Evolutionary conservation across 192 early-diverging fungal genomes (phyloP), one percentile per base, ranked within the genome.

Genomic region (Obelidium mucronatum): DNA sequence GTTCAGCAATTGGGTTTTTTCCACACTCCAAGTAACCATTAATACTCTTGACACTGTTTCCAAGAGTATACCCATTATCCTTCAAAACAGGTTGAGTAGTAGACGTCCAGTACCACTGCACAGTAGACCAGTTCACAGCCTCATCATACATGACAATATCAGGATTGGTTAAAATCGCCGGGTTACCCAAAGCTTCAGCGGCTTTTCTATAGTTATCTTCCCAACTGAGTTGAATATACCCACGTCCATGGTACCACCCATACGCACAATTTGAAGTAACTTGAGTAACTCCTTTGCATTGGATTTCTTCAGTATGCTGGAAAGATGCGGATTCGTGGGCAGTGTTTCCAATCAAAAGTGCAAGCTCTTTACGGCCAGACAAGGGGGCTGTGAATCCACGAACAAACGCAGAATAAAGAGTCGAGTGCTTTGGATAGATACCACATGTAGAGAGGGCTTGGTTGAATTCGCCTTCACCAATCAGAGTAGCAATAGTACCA

Each of bases 231-330:
- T 74, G 72, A 17, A 74, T 60, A 44, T 44, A 74, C 11, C 72
- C 72, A 35, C 72, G 72, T 22, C 72, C 72, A 31, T 74, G 55
- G 72, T 62, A 74, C 35, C 19, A 58, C 3, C 72, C 72, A 28
- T 63, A 60, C 4, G 56, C 13, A 56, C 72, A 74, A 58, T 58
- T 24, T 6, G 55, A 5, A 6, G 55, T 58, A 24, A 30, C 55
- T 5, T 19, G 11, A 6, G 55, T 58, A 24, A 58, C 55, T 19
- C 55, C 55, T 30, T 19, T 30, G 26, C 55, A 58, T 6, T 5
- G 4, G 28, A 58, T 15, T 30, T 58, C 55, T 24, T 58, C 55
- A 5, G 28, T 30, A 30, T 4, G 4, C 6, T 34, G 34, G 58
- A 42, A 63, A 28, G 3, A 0, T 15, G n/a, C 72, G 34, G 22